Evolutionary conservation across 805 yeast species (phyloP), one percentile per base, ranked within the genome.

Genomic region (Kazachstania kunashirensis): DNA sequence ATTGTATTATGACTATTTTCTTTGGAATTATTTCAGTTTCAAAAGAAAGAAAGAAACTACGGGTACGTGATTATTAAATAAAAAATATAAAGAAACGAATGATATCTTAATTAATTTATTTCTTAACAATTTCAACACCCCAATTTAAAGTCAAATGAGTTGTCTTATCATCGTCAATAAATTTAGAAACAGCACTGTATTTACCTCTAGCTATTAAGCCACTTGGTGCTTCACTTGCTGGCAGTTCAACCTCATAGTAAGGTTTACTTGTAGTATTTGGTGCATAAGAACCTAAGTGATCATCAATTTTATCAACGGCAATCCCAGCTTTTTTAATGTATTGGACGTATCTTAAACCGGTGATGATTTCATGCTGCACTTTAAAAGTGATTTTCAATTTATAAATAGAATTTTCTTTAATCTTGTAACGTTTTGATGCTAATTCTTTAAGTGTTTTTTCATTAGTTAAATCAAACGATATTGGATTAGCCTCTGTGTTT

Each of bases 181-280:
- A 85, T 59, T 80, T 83, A 12, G 94, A 78, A 24, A 72, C 68
- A 6, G 94, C 94, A 30, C 78, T 72, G 63, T 84, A 88, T 33
- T 74, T 69, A 27, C 96, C 96, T 61, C 96, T 75, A 3, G 92
- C 95, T 45, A 88, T 61, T 58, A 88, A 59, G 1, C 96, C 96
- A 31, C 84, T 71, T 25, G 96, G 96, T 5, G 96, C 96, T 59
- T 85, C 95, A 41, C 82, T 86, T 52, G 73, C 75, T 3, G 75
- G 71, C 29, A 73, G 52, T 50, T 71, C 58, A 38, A 68, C 70
- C 61, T 75, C 84, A 55, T 83, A 86, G 55, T 59, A 79, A 7
- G 94, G 95, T 53, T 79, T 83, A 29, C 74, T 84, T 39, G 64
- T 67, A 3, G 96, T 85, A 57, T 75, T 83, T 48, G 96, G 96